Percentiles rank a stretch among this genome's conserved stretches.
Evolutionary conservation across 225 moss, liverwort and hornwort genomes (phyloP).

Genomic region (Thuidium tamariscinum): DNA sequence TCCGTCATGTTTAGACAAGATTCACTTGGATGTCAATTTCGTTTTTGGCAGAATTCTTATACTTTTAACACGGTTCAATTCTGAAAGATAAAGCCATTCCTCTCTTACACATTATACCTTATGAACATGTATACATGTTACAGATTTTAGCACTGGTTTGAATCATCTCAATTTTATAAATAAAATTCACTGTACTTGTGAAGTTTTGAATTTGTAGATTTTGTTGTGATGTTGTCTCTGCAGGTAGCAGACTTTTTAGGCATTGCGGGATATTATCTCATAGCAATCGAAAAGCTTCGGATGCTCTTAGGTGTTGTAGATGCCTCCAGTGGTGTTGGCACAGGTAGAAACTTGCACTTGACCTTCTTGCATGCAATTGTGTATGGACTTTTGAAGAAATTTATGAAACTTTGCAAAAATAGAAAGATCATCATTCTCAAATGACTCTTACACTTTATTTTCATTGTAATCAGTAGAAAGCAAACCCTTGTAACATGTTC

Average conservation of each 20-base stretch:
- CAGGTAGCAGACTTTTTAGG: conserved; percentile 45
- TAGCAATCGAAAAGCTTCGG: background rate
- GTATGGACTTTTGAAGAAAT: background rate
- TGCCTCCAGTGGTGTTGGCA: conserved; percentile 10
- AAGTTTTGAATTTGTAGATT: too few species aligned
- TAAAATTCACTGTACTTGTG: background rate
- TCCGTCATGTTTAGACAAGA: background rate
- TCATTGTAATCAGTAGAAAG: background rate
- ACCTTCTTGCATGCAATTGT: background rate
- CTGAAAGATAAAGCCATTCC: background rate
- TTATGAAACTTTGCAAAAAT: background rate
- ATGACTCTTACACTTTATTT: background rate
- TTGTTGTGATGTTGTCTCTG: background rate
- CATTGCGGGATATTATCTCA: background rate
- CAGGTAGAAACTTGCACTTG: background rate
- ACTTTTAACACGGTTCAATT: background rate
- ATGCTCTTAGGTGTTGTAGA: conserved; percentile 10
- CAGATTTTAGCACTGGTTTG: background rate
- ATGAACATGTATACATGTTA: too few species aligned
- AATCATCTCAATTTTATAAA: background rate
- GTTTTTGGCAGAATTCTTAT: background rate
- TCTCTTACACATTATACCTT: background rate
- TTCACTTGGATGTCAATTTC: background rate
- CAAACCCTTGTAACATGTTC: background rate
- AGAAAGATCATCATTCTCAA: background rate